These are phyloP conservation scores for Suillus ampliporus DNA, from an alignment of 768 basidiomycete species.

Conservation along the genomic window DNA sequence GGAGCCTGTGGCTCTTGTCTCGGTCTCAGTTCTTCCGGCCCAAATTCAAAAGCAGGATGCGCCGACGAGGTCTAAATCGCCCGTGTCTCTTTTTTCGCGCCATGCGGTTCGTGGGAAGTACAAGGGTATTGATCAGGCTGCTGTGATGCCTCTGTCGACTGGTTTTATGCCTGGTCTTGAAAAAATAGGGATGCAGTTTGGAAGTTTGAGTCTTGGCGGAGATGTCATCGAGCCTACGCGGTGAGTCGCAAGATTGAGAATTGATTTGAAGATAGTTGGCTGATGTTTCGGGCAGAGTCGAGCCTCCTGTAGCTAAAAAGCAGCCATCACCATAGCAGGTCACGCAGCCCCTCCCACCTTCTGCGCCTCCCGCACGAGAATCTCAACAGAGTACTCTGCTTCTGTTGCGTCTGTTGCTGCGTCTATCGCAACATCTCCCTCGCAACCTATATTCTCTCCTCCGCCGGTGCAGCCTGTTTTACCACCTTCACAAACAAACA, in stretches of 20 bases:
- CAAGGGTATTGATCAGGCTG: slow-evolving; percentile 79
- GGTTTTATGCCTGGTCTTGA: slow-evolving; percentile 62
- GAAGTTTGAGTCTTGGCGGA: slow-evolving; percentile 78
- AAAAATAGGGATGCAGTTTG: slow-evolving; percentile 90
- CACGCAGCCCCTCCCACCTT: slow-evolving; percentile 27
- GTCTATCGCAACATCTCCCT: slow-evolving; percentile 18
- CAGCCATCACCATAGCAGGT: slow-evolving; percentile 51
- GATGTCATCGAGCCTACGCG: slow-evolving; percentile 61
- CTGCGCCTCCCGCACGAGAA: slow-evolving; percentile 16
- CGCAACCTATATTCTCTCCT: slow-evolving; percentile 4
- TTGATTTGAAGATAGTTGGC: background rate
- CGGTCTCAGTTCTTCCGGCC: slow-evolving; percentile 24
- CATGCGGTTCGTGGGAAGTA: slow-evolving; percentile 60
- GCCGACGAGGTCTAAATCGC: slow-evolving; percentile 43
- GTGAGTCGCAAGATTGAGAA: slow-evolving; percentile 43
- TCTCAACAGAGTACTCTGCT: slow-evolving; percentile 10
- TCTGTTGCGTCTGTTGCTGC: slow-evolving; percentile 14
- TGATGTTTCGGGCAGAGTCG: slow-evolving; percentile 31
- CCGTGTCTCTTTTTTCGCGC: slow-evolving; percentile 57
- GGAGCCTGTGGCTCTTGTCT: slow-evolving; percentile 35
- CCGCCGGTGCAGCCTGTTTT: slow-evolving; percentile 4
- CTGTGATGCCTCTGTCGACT: slow-evolving; percentile 74
- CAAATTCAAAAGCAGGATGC: slow-evolving; percentile 28
- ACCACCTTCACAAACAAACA: slow-evolving; percentile 9
- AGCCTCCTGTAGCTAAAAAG: slow-evolving; percentile 25